These are phyloP conservation scores for Hypoxylon sp. DNA, from an alignment of 2,329 filamentous ascomycete genomes.

Conservation along the genomic window DNA sequence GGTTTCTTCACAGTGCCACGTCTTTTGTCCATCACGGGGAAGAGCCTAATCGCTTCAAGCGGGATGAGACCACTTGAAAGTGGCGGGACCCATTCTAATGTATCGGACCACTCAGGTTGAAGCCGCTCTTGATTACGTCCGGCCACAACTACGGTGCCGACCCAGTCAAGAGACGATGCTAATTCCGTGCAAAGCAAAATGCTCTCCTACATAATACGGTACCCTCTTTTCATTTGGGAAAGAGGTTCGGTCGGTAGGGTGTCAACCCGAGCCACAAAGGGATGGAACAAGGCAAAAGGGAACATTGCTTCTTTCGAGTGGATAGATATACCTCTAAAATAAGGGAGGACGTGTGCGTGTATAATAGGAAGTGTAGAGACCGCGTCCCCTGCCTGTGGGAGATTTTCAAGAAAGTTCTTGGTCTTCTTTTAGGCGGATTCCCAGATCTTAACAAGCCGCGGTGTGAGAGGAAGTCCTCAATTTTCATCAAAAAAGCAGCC, in stretches of 20 bases:
- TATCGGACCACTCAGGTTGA: constrained; percentile 38
- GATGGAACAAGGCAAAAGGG: constrained; percentile 36
- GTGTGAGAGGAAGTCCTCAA: constrained; percentile 32
- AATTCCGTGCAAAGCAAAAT: constrained; percentile 33
- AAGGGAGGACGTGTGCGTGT: constrained; percentile 40
- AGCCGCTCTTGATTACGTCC: constrained; percentile 39
- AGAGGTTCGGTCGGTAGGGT: constrained; percentile 47
- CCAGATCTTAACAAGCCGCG: constrained; percentile 32
- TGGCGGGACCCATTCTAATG: constrained; percentile 42
- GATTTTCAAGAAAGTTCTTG: constrained; percentile 41
- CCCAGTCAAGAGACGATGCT: constrained; percentile 38
- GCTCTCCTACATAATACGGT: constrained; percentile 37
- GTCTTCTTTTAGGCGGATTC: constrained; percentile 35
- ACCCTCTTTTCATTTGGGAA: constrained; percentile 45
- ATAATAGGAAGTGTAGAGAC: constrained; percentile 45
- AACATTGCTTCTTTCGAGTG: constrained; percentile 20
- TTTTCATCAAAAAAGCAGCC: constrained; percentile 35
- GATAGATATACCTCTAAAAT: constrained; percentile 19
- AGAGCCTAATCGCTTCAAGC: constrained; percentile 46
- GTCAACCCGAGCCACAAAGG: constrained; percentile 46
- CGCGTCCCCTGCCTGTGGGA: constrained; percentile 32
- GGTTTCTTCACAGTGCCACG: constrained; percentile 45
- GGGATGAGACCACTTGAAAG: constrained; percentile 42
- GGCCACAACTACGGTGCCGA: constrained; percentile 38
- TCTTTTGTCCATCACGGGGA: constrained; percentile 34